phyloP scores from a whole-genome alignment of 257 asterid species.

The Solanum microdontum region DNA sequence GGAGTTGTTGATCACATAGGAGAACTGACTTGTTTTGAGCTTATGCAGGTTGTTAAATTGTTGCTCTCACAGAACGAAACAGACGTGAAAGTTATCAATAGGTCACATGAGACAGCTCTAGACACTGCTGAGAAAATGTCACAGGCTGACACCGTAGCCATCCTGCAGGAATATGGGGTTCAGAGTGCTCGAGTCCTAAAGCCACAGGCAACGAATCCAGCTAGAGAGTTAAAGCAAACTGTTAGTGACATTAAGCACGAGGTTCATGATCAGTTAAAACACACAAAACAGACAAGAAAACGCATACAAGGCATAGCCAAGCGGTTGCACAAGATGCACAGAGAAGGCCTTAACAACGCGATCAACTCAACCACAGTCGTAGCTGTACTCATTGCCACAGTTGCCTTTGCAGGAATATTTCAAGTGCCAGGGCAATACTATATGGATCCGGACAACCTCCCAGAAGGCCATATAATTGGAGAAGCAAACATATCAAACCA shows the following conservation, averaged over 20 bases:
- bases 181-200: constrained; percentile 11
- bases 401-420: constrained; percentile 41
- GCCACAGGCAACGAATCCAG: constrained; percentile 28
- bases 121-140: constrained; percentile 33
- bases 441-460: constrained; percentile 15
- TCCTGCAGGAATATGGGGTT: constrained; percentile 24
- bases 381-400: constrained; percentile 42
- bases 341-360: constrained; percentile 44
- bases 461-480: constrained; percentile 25
- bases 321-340: constrained; percentile 35
- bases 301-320: constrained; percentile 37
- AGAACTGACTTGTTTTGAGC: constrained; percentile 9
- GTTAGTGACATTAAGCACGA: constrained; percentile 47
- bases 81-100: constrained; percentile 15
- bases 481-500: constrained; percentile 36
- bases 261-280: constrained; percentile 36
- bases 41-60: constrained; percentile 30
- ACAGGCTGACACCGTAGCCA: constrained; percentile 11
- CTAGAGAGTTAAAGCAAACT: constrained; percentile 34
- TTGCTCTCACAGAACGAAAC: constrained; percentile 19
- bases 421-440: constrained; percentile 39
- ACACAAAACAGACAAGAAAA: constrained; percentile 29
- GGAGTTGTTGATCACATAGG: constrained; percentile 21
- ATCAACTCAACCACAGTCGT: constrained; percentile 44
- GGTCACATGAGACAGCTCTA: constrained; percentile 29